Evolutionary conservation across 192 early-diverging fungal species (phyloP).

Genomic region (Coemansia brasiliensis): DNA sequence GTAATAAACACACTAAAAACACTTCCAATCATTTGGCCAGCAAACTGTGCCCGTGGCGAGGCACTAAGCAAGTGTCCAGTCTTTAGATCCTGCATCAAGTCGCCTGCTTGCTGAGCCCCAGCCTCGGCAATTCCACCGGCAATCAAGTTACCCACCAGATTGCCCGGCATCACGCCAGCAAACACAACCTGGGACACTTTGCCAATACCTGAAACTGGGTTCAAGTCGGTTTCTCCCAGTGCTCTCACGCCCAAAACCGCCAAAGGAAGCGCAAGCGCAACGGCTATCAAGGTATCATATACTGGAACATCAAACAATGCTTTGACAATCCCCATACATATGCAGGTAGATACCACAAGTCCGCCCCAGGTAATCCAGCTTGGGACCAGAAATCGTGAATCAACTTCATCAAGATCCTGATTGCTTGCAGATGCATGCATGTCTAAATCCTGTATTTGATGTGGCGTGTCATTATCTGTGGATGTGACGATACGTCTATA

Average conservation of each 20-base stretch:
- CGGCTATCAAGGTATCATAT: slow-evolving; percentile 66
- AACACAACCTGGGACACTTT: slow-evolving; percentile 85
- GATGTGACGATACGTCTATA: background rate
- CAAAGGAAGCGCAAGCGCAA: slow-evolving; percentile 71
- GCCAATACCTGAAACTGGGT: slow-evolving; percentile 80
- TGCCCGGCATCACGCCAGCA: slow-evolving; percentile 71
- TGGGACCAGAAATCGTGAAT: slow-evolving; percentile 60
- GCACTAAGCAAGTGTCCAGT: slow-evolving; percentile 83
- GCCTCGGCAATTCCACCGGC: slow-evolving; percentile 79
- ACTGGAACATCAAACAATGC: slow-evolving; percentile 70
- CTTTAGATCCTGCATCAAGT: slow-evolving; percentile 82
- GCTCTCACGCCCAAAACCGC: slow-evolving; percentile 81
- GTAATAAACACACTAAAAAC: slow-evolving; percentile 70
- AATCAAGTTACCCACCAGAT: slow-evolving; percentile 72
- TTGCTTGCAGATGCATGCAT: slow-evolving; percentile 5
- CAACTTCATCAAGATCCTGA: slow-evolving; percentile 19
- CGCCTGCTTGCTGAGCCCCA: slow-evolving; percentile 69
- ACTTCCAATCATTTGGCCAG: slow-evolving; percentile 79
- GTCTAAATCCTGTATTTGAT: background rate
- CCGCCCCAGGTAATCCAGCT: slow-evolving; percentile 64
- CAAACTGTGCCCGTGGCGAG: slow-evolving; percentile 82
- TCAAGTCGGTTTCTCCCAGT: slow-evolving; percentile 79
- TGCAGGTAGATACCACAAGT: slow-evolving; percentile 59
- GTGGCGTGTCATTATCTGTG: background rate
- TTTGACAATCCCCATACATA: slow-evolving; percentile 64